Conservation (phyloP, 1,139 yeast species). For the Protomyces pachydermus region DNA sequence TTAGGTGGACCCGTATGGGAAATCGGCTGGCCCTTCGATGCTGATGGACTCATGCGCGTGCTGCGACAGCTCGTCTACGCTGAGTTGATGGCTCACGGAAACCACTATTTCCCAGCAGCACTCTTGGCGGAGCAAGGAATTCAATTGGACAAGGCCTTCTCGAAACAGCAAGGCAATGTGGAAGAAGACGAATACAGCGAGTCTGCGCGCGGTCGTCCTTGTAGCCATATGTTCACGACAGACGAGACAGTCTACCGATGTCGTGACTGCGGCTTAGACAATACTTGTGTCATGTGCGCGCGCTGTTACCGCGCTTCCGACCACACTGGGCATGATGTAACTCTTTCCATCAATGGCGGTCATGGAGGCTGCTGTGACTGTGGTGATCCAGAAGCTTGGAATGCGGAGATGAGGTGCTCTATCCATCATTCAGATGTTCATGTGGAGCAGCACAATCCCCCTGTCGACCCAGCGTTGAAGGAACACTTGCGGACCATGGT, state of each 20-base stretch:
- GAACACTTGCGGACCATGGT: constrained; percentile 43
- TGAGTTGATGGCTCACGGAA: not conserved
- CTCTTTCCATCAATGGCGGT: constrained; percentile 66
- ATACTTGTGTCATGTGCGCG: constrained; percentile 79
- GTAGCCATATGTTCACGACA: constrained; percentile 66
- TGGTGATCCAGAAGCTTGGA: constrained; percentile 85
- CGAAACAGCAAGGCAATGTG: not conserved
- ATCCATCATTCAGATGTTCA: constrained; percentile 35
- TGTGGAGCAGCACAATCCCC: constrained; percentile 31
- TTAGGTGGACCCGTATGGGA: not conserved
- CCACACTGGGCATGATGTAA: constrained; percentile 73
- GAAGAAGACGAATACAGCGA: constrained; percentile 7
- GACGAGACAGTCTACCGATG: constrained; percentile 90
- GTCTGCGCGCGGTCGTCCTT: constrained; percentile 40
- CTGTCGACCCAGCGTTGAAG: constrained; percentile 36
- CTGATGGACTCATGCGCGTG: not conserved
- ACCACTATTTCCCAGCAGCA: not conserved
- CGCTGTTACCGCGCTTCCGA: constrained; percentile 65
- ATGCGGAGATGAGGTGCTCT: constrained; percentile 51
- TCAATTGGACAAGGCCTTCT: not conserved
- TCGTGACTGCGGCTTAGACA: constrained; percentile 75
- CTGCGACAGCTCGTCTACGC: not conserved
- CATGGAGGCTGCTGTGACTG: constrained; percentile 95
- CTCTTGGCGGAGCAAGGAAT: not conserved
- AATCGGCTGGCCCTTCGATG: not conserved